A percentile compares a stretch with the other conserved stretches of the same genome.
These are phyloP conservation scores for Aspergillus candidus DNA, from an alignment of 2,329 filamentous ascomycete species.

Conservation along the genomic window DNA sequence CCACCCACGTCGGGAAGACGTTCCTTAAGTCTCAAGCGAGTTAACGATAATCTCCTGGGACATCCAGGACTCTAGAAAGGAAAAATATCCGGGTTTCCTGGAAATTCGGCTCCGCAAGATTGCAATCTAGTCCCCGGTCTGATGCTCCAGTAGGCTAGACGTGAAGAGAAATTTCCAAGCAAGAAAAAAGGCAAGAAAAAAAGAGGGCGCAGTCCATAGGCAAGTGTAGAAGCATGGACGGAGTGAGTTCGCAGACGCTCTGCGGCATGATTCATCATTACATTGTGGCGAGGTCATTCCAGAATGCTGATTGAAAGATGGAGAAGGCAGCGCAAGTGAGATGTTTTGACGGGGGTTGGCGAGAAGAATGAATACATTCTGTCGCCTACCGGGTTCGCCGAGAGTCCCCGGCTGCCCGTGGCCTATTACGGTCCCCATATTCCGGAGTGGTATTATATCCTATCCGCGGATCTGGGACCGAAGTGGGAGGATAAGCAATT, in stretches of 20 bases:
- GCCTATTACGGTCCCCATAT: slow-evolving; percentile 34
- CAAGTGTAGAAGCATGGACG: too few relatives aligned
- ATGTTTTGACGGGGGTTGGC: too few relatives aligned
- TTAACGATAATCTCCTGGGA: slow-evolving; percentile 11
- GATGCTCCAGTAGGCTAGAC: slow-evolving; percentile 12
- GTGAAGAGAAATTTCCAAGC: neutral
- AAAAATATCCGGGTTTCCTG: slow-evolving; percentile 15
- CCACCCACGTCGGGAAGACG: slow-evolving; percentile 10
- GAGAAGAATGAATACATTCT: slow-evolving; percentile 7
- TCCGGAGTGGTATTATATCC: slow-evolving; percentile 36
- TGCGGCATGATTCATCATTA: too few relatives aligned
- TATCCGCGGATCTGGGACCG: slow-evolving; percentile 38
- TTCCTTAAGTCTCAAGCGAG: slow-evolving; percentile 6
- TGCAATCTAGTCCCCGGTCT: slow-evolving; percentile 15
- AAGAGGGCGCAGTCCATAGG: slow-evolving; percentile 8
- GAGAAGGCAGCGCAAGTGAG: too few relatives aligned
- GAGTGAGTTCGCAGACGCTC: too few relatives aligned
- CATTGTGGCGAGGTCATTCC: too few relatives aligned
- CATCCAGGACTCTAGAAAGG: slow-evolving; percentile 16
- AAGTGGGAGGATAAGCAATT: slow-evolving; percentile 36
- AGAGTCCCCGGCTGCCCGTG: slow-evolving; percentile 36
- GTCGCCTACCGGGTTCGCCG: slow-evolving; percentile 32
- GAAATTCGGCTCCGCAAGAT: slow-evolving; percentile 10
- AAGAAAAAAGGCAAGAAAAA: neutral
- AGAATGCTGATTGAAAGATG: too few relatives aligned